Conservation (phyloP, 257 asterid genomes). For the Craterostigma plantagineum region DNA sequence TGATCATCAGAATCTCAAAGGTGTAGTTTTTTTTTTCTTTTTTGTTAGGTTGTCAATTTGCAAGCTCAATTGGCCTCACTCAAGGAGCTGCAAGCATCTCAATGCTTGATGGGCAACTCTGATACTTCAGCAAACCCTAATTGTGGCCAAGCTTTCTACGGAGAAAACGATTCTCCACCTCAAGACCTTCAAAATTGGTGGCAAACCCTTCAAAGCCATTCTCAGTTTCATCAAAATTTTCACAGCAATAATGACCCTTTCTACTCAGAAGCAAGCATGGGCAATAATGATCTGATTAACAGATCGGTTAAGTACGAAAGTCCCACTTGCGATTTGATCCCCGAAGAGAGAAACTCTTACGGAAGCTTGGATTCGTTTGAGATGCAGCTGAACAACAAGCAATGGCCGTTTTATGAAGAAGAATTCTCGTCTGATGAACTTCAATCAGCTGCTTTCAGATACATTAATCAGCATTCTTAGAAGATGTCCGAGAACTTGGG, state of each 20-base stretch:
- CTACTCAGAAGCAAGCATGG: conserved; percentile 6
- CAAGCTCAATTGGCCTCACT: conserved; percentile 36
- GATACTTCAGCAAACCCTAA: conserved; percentile 29
- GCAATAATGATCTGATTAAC: conserved; percentile 6
- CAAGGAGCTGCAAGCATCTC: conserved; percentile 26
- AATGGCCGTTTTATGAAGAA: conserved; percentile 45
- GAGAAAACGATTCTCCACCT: conserved; percentile 10
- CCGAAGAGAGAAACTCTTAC: conserved; percentile 23
- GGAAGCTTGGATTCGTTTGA: conserved; percentile 39
- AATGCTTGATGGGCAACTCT: conserved; percentile 15
- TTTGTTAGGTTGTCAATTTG: conserved; percentile 30
- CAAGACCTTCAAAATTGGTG: conserved; percentile 49
- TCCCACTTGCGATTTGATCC: conserved; percentile 5
- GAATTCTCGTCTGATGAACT: conserved; percentile 26
- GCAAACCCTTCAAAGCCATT: conserved; percentile 13
- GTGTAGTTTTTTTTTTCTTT: neutral
- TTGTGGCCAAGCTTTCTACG: conserved; percentile 13
- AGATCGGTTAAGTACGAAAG: conserved; percentile 16
- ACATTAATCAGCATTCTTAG: conserved; percentile 15
- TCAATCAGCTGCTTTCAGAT: conserved; percentile 53
- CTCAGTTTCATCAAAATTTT: conserved; percentile 15
- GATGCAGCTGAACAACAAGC: conserved; percentile 24
- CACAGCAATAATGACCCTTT: conserved; percentile 2
- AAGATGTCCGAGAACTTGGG: too few relatives aligned
- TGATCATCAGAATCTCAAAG: too few relatives aligned